These are phyloP conservation scores for Aspergillus quadricinctus DNA, from an alignment of 2,329 filamentous ascomycete genomes.

Conservation along the genomic window DNA sequence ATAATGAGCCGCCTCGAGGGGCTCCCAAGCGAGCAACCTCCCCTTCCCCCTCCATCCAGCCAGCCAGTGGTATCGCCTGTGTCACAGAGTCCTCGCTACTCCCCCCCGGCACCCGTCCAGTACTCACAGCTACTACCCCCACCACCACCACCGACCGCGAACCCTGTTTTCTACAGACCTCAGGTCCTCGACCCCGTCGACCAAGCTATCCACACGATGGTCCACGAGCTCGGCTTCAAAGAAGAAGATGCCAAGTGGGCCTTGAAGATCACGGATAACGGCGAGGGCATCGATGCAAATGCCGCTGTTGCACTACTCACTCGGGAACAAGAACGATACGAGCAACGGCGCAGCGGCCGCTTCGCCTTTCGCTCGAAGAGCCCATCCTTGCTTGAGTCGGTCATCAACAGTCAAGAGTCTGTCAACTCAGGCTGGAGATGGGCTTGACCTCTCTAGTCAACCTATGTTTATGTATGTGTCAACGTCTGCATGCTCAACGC, in stretches of 20 bases:
- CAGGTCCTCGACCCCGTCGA: slow-evolving; percentile 52
- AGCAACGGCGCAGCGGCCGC: slow-evolving; percentile 13
- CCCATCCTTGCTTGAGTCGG: slow-evolving; percentile 19
- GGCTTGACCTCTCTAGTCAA: slow-evolving; percentile 33
- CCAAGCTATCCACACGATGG: slow-evolving; percentile 53
- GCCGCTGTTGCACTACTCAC: slow-evolving; percentile 55
- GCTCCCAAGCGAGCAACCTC: slow-evolving; percentile 8
- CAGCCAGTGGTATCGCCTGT: slow-evolving; percentile 6
- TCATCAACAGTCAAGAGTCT: slow-evolving; percentile 22
- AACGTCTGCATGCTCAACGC: neutral
- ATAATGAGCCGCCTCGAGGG: slow-evolving; percentile 35
- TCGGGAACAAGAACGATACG: slow-evolving; percentile 30
- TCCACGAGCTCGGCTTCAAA: slow-evolving; percentile 56
- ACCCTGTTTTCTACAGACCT: slow-evolving; percentile 2
- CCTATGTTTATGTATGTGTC: neutral
- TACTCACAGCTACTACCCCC: slow-evolving; percentile 7
- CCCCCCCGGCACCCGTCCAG: neutral
- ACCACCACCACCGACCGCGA: slow-evolving; percentile 8
- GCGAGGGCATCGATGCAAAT: slow-evolving; percentile 55
- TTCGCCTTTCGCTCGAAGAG: slow-evolving; percentile 13
- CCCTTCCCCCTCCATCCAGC: slow-evolving; percentile 9
- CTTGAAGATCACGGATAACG: slow-evolving; percentile 55
- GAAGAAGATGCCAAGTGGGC: slow-evolving; percentile 54
- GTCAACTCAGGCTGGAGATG: slow-evolving; percentile 35
- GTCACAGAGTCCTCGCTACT: slow-evolving; percentile 12